Evolutionary conservation across 2,329 filamentous ascomycete genomes (phyloP), one percentile per base, ranked within the genome.

Genomic region (Calonectria multiphialidica): DNA sequence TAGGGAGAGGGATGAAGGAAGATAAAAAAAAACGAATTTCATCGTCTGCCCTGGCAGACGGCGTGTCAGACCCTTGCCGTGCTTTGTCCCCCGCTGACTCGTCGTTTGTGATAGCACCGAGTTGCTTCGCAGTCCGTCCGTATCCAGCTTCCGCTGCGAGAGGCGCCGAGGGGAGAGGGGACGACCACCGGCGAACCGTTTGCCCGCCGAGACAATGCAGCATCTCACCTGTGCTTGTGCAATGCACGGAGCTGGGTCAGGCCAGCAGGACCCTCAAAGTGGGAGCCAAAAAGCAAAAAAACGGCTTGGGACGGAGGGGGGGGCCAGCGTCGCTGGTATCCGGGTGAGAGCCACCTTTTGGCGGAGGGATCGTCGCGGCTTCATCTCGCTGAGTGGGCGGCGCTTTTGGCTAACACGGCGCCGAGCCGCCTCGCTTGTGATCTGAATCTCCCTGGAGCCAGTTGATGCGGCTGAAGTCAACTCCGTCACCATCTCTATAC

Each of bases 321-420:
- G 37, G 40, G 30, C 57, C 64, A 59, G 64, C 37, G 25, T 65
- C 33, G 64, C 61, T 37, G 68, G 50, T 50, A 21, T 33, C 66
- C 66, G 49, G 47, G 50, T 16, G 33, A 59, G 53, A 42, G 40
- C 40, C 13, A 33, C 10, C 37, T 61, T 44, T 61, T 44, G 57
- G 47, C 40, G 37, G 30, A 70, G 45, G 55, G 73, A 73, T 73
- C 71, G 57, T 72, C 63, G 69, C 63, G 62, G 63, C 47, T 69
- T 75, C 73, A 69, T 73, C 62, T 73, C 49, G 71, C 57, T 62
- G 42, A 16, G n/a, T 25, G 16, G 55, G 63, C 63, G 55, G 66
- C 62, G 44, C 18, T 13, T 25, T 16, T 25, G 49, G 57, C 35
- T 35, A 69, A 53, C 53, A 44, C 35, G 57, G 37, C 57, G 57